Conservation (phyloP, 1,139 yeast species). For the Taiozyma sp. region DNA sequence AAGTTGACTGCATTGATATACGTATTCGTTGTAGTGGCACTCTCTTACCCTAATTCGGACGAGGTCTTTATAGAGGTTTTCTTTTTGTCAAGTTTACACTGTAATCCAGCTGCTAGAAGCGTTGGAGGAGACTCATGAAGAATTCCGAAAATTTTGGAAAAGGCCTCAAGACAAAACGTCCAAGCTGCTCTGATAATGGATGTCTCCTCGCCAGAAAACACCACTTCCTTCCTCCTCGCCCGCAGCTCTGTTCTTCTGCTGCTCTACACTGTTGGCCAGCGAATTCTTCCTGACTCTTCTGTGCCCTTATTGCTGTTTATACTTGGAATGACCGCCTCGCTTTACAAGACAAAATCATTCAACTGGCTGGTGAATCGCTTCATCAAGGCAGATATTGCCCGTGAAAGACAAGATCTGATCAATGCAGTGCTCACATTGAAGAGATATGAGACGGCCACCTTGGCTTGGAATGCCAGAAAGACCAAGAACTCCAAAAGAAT, state of each 20-base stretch:
- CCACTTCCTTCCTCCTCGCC: conserved; percentile 8
- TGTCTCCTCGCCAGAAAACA: not conserved
- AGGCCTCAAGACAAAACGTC: not conserved
- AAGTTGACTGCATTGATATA: too few relatives aligned
- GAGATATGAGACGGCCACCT: conserved; percentile 38
- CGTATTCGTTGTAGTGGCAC: too few relatives aligned
- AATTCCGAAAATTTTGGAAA: not conserved
- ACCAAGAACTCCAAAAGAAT: conserved; percentile 42
- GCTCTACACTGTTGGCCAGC: conserved; percentile 14
- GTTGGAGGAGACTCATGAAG: too few relatives aligned
- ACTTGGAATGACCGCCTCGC: conserved; percentile 25
- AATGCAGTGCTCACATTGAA: conserved; percentile 50
- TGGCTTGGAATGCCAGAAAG: conserved; percentile 41
- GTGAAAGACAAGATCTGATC: conserved; percentile 35
- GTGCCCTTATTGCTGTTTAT: conserved; percentile 25
- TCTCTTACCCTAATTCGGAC: too few relatives aligned
- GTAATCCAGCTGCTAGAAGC: too few relatives aligned
- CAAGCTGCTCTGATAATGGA: not conserved
- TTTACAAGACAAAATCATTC: conserved; percentile 25
- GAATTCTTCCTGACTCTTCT: conserved; percentile 17
- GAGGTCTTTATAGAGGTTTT: too few relatives aligned
- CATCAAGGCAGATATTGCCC: conserved; percentile 18
- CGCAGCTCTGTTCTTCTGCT: conserved; percentile 17
- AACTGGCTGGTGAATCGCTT: conserved; percentile 17
- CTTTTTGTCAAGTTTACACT: too few relatives aligned